These are phyloP conservation scores for Pseudocercospora fijiensis DNA, from an alignment of 2,329 filamentous ascomycete species.

Conservation along the genomic window DNA sequence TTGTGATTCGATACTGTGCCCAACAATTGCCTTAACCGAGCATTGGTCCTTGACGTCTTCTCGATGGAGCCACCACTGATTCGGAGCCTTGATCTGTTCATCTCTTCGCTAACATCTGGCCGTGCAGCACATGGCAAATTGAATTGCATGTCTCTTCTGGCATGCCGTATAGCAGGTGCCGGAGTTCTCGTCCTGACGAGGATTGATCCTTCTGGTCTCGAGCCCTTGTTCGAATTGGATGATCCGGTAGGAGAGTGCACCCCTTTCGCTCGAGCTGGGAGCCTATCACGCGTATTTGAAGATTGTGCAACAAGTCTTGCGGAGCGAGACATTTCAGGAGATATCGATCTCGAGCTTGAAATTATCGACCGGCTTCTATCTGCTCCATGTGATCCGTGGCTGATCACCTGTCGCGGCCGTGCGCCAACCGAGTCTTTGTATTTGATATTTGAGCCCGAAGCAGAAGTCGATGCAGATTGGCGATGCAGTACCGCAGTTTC, in stretches of 20 bases:
- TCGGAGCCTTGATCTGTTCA: neutral
- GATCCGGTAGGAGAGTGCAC: neutral
- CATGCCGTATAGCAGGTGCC: neutral
- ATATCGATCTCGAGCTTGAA: neutral
- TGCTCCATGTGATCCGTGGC: neutral
- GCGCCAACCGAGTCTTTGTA: neutral
- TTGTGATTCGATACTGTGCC: neutral
- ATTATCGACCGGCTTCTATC: neutral
- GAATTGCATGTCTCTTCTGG: neutral
- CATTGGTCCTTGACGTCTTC: neutral
- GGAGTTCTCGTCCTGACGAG: neutral
- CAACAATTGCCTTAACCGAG: neutral
- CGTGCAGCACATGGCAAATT: neutral
- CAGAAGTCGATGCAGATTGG: neutral
- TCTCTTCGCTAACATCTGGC: neutral
- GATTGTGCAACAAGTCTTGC: neutral
- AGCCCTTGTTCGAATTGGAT: neutral
- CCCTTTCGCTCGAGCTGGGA: neutral
- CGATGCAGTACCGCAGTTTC: neutral
- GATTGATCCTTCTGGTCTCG: neutral
- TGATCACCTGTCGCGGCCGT: neutral
- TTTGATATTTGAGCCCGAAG: too few species aligned
- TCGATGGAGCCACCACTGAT: neutral
- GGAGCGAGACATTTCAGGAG: neutral
- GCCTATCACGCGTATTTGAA: neutral